A percentile compares a stretch with the other conserved stretches of the same genome.
Conservation (phyloP, 164 flowering plant species). For the Cinnamomum micranthum region DNA sequence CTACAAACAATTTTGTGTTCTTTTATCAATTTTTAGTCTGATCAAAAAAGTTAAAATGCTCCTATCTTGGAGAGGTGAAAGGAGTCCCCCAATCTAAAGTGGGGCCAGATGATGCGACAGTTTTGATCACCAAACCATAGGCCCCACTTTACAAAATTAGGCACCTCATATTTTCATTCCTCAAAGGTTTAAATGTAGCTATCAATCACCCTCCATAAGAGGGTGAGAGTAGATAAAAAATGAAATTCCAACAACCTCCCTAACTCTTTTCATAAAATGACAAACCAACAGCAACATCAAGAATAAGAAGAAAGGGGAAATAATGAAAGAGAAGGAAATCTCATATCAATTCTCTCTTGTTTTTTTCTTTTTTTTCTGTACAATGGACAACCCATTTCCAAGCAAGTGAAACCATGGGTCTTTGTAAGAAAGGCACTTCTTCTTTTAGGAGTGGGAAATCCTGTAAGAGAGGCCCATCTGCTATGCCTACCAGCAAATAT, state of each 20-base stretch:
- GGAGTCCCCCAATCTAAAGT: no score
- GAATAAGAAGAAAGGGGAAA: not conserved
- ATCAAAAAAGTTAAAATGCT: no score
- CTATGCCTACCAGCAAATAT: not conserved
- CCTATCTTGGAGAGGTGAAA: no score
- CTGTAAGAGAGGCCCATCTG: not conserved
- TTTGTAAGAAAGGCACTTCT: not conserved
- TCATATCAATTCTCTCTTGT: not conserved
- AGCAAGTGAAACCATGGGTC: not conserved
- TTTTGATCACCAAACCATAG: no score
- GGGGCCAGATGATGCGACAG: no score
- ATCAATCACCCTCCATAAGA: not conserved
- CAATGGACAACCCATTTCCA: not conserved
- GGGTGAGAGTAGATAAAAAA: not conserved
- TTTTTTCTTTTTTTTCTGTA: not conserved
- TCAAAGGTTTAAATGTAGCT: not conserved
- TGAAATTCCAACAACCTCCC: not conserved
- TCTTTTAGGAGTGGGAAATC: not conserved
- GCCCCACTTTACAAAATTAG: no score
- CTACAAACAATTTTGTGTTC: no score
- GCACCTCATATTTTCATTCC: no score
- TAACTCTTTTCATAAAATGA: slow-evolving; percentile 35
- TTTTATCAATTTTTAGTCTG: no score
- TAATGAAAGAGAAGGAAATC: not conserved
- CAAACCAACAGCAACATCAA: slow-evolving; percentile 26